Base-by-base conservation (phyloP, 345 rosid genomes). In the Ricinus communis region DNA sequence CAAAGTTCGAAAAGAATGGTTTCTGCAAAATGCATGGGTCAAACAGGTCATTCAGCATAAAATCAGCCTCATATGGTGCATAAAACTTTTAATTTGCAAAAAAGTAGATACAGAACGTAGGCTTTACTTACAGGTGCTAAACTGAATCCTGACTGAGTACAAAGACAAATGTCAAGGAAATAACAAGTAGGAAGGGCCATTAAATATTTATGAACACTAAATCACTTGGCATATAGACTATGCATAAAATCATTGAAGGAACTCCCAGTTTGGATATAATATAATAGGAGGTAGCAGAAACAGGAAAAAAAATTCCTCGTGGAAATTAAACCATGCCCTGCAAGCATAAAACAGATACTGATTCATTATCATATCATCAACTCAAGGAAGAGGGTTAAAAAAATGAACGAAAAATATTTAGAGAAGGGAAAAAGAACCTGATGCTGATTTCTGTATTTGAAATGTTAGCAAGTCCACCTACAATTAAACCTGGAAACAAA, bases 301-400 rank as follows among this genome's bases (percentile, higher is more conserved):
- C 53, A 95, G 83, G 75, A 95, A 95, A 88, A 95, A 95, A 70
- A 95, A 95, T 81, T 93, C 99, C 66, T 93, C 98, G 62, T 95
- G 99, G 78, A 95, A 95, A 80, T 95, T 93, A 83, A 95, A 93
- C 98, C 99, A 95, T 18, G 96, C 70, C 91, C 98, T 93, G 86
- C 69, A 63, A 73, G 62, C 24, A 69, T 19, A 36, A 25, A 45
- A 33, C 7, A 62, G n/a, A 58, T 8, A 69, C 9, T 27, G 14
- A 57, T 45, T 66, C n/a, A n/a, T 30, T 57, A 19, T 15, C n/a
- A 56, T 53, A 16, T 40, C 9, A 10, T 21, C 31, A 40, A 24
- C 18, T 51, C 41, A 0, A 36, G 15, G 40, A n/a, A 8, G 28
- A 56, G 28, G 31, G 5, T 13, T 11, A 73, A 45, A 38, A 27